Base-by-base conservation (phyloP, 202 grass and related monocot genomes). In the Schoenoplectus triqueter region DNA sequence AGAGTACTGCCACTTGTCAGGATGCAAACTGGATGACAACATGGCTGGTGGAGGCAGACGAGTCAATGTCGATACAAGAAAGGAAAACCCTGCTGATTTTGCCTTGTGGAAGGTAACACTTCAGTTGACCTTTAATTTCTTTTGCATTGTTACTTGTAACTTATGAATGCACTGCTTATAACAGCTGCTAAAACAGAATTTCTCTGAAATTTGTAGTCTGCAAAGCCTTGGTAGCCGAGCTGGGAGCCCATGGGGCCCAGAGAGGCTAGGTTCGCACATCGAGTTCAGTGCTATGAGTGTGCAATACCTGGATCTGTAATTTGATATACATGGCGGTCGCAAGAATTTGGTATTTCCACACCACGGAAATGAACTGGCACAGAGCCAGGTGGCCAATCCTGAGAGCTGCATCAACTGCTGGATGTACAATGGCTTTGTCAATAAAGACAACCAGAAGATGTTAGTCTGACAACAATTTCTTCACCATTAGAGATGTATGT, bases 241-340 rank as follows among this genome's bases (percentile, higher is more conserved):
- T 99, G 96, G 96, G 87, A 99, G 55, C 42, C 96, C 91, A 8
- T 98, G 95, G 95, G 95, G 95, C 51, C 80, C 6, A 39, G 95
- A 93, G 80, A 93, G 93, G 71, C 95, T 93, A 19, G 95, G 95
- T 70, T 98, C 93, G 95, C 95, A 98, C 78, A 98, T 95, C 55
- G 95, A 98, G 86, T 98, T 93, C 91, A 98, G 95, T 9, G 95
- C 95, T 52, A 98, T 98, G 95, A 98, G 95, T 51, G 88, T 87
- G 40, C 84, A 98, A 7, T 95, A 94, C 83, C 77, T 98, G 78
- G 88, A 93, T 21, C 85, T 81, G 84, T 81, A 87, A n/a, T 99
- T 99, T 68, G 96, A 95, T 89, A 94, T 99, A 64, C 96, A 99
- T 86, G 96, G 96, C 19, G 96, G 96, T 68, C 93, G 93, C 39